Base-by-base conservation (phyloP, 139 green algal species). In the Dunaliella sp. region DNA sequence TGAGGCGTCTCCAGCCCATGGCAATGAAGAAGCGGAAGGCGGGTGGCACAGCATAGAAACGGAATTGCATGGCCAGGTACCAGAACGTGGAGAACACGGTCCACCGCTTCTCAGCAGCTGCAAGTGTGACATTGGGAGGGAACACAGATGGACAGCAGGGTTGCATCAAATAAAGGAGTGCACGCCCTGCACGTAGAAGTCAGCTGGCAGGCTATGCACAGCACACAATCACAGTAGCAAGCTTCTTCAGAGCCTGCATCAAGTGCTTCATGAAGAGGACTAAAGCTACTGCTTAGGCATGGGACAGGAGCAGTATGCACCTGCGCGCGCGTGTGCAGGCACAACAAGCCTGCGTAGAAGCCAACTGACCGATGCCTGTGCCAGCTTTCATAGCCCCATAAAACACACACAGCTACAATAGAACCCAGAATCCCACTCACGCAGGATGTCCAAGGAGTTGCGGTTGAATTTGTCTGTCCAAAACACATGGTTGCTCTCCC, bases 401-500 rank as follows among this genome's bases (percentile, higher is more conserved):
- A n/a, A n/a, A n/a, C n/a, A n/a, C n/a, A n/a, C n/a, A n/a, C n/a
- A n/a, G n/a, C n/a, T n/a, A n/a, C n/a, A 21, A 74, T 74, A 24
- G 21, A 74, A 74, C 21, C 58, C 21, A 21, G 58, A 30, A 24
- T 74, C 21, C 28, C 57, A 77, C 88, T 87, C 58, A 94, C 91
- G 87, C 73, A 87, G 87, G 30, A 94, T 90, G 31, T 94, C 89
- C 25, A 90, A 33, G 12, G 89, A 92, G 87, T 86, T 90, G 26
- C 89, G 77, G 38, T 77, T 85, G 78, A 94, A 92, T 81, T 94
- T 94, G 82, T 94, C 89, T 33, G 90, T 77, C 91, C 91, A 94
- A 76, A 94, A 94, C 22, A 92, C 87, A 80, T 94, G 91, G 84
- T 94, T 94, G 34, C 90, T 88, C 32, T 92, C 89, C n/a, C 91